phyloP scores from a whole-genome alignment of 768 basidiomycete species.

The Tulasnella sp. region DNA sequence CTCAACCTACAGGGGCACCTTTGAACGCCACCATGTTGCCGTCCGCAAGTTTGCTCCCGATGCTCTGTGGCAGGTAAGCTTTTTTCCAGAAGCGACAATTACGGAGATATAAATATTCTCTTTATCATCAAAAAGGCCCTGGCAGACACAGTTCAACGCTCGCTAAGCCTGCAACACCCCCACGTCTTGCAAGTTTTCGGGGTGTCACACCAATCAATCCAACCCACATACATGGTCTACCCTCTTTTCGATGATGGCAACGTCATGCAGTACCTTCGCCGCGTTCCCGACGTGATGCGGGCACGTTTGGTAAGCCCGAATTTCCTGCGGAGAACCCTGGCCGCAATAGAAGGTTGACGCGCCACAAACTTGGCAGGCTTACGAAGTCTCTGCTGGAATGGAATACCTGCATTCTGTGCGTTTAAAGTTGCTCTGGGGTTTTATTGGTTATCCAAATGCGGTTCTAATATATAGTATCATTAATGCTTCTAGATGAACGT shows the following conservation, averaged over 20 bases:
- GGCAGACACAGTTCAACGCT: background rate
- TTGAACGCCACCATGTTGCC: conserved; percentile 13
- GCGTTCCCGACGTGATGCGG: conserved; percentile 7
- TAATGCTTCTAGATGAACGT: conserved; percentile 20
- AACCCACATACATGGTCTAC: conserved; percentile 17
- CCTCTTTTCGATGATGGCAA: conserved; percentile 18
- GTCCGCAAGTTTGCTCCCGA: conserved; percentile 14
- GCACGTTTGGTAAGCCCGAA: conserved; percentile 10
- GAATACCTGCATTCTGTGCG: conserved; percentile 20
- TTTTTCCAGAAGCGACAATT: background rate
- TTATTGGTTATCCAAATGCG: background rate
- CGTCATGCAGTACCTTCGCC: conserved; percentile 8
- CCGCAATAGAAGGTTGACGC: background rate
- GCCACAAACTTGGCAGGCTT: background rate
- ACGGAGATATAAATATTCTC: too few relatives aligned
- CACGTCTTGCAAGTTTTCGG: conserved; percentile 24
- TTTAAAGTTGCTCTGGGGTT: background rate
- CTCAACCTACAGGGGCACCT: conserved; percentile 17
- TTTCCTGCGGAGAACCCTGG: background rate
- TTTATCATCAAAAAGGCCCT: conserved; percentile 15
- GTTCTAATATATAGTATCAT: too few relatives aligned
- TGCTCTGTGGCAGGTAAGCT: background rate
- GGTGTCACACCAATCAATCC: conserved; percentile 10
- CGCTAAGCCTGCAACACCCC: background rate
- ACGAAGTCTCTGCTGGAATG: conserved; percentile 21